Conservation (phyloP, 1,284 basidiomycete species). For the Papiliotrema fonsecae region DNA sequence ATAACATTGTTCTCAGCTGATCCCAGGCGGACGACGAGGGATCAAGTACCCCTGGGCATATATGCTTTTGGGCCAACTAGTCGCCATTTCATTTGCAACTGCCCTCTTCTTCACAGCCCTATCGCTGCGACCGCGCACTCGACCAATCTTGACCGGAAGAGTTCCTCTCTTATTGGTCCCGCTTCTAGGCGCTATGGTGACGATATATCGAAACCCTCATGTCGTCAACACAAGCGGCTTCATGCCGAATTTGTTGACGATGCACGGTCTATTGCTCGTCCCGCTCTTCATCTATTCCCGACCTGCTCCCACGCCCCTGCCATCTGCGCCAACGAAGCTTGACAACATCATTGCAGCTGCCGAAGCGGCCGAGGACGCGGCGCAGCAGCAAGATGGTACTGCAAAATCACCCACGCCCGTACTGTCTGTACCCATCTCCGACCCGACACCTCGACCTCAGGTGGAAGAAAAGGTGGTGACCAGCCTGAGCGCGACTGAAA, state of each 20-base stretch:
- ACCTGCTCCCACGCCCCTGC: slow-evolving; percentile 2
- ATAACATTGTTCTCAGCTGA: background rate
- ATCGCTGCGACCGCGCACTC: slow-evolving; percentile 44
- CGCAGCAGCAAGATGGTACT: too few species aligned
- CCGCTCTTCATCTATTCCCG: slow-evolving; percentile 49
- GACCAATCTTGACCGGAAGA: slow-evolving; percentile 7
- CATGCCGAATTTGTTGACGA: slow-evolving; percentile 58
- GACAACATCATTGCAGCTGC: too few species aligned
- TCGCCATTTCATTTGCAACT: slow-evolving; percentile 65
- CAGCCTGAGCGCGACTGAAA: background rate
- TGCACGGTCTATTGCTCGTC: slow-evolving; percentile 60
- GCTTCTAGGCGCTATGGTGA: slow-evolving; percentile 53
- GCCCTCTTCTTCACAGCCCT: slow-evolving; percentile 64
- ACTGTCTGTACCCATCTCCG: too few species aligned
- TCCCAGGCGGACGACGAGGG: slow-evolving; percentile 50
- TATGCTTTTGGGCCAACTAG: slow-evolving; percentile 69
- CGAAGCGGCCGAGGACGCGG: too few species aligned
- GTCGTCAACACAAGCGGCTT: slow-evolving; percentile 53
- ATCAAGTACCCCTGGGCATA: slow-evolving; percentile 62
- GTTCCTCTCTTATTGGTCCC: slow-evolving; percentile 48
- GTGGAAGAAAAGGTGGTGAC: too few species aligned
- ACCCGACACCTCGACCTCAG: too few species aligned
- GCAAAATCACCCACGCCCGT: too few species aligned
- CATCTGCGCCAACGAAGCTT: background rate
- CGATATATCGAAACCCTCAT: slow-evolving; percentile 54